Evolutionary conservation across 179 eudicot species (phyloP), one percentile per base, ranked within the genome.

Genomic region (Beta macrorhiza): DNA sequence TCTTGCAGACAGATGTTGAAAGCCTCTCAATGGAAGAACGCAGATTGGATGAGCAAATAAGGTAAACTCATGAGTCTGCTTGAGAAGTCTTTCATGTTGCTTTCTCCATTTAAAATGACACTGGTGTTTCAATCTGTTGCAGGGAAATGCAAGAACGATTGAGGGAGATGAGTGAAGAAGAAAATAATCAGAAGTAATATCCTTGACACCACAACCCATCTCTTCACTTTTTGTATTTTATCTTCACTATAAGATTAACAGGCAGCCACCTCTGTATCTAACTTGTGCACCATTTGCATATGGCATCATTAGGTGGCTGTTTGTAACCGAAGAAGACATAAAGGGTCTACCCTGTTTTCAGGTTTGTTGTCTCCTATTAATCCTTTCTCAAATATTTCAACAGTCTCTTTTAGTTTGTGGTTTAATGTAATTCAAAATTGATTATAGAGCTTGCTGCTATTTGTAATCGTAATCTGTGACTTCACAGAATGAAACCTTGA

Each of bases 251-350:
- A 64, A 56, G 20, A 0, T 74, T 51, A 70, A 37, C 80, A 19
- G 42, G 44, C 8, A 56, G 5, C 70, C 9, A 13, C 75, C 78
- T 29, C 67, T 49, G 62, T 25, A 17, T 74, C 25, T 76, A 57
- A 75, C 55, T 45, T 67, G 44, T 49, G 78, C 57, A 65, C 74
- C 70, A 14, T 63, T 59, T 86, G 72, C 59, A 25, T 75, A 12
- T 82, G 61, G 59, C 67, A 62, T 83, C 20, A 59, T 85, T 76
- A 94, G 98, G 88, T 93, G 93, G 95, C 91, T 93, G 52, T 91
- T 90, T 86, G 95, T 95, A 69, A 95, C 98, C 64, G 98, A 95
- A 88, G 98, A 95, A 78, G 98, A 95, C 84, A 91, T 95, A 52
- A 95, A 95, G 86, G 82, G 81, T 81, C 80, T 92, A 83, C 94